Conservation (phyloP, 1,284 basidiomycete species). For the Boletus smithii region DNA sequence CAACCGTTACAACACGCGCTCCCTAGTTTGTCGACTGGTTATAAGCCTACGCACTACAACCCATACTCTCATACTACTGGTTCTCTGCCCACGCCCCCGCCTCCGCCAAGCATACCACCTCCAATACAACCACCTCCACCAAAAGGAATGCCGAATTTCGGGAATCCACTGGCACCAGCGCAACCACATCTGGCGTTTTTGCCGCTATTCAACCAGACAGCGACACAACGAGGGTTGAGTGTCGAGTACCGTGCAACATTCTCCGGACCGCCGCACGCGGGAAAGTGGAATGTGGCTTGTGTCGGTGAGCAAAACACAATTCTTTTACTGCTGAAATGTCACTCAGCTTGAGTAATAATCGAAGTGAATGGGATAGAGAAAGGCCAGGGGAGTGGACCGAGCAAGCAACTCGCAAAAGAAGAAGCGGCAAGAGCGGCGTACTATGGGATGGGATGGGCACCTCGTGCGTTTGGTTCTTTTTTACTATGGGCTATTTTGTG, state of each 20-base stretch:
- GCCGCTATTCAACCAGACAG: constrained; percentile 69
- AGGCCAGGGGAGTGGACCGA: constrained; percentile 56
- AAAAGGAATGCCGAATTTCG: constrained; percentile 27
- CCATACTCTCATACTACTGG: constrained; percentile 27
- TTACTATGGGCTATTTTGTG: background rate
- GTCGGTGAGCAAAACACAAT: constrained; percentile 42
- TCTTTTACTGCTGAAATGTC: background rate
- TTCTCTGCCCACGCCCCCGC: constrained; percentile 16
- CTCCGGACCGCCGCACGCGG: constrained; percentile 61
- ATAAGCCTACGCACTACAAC: constrained; percentile 31
- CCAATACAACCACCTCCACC: constrained; percentile 29
- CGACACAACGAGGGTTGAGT: constrained; percentile 56
- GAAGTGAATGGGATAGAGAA: constrained; percentile 68
- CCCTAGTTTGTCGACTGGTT: constrained; percentile 20
- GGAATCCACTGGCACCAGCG: constrained; percentile 56
- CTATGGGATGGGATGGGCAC: constrained; percentile 69
- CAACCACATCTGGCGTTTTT: constrained; percentile 59
- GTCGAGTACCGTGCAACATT: constrained; percentile 59
- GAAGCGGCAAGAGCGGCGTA: constrained; percentile 67
- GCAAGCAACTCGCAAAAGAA: constrained; percentile 72
- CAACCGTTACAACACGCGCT: constrained; percentile 33
- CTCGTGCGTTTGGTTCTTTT: constrained; percentile 25
- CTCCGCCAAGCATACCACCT: constrained; percentile 27
- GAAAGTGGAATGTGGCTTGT: constrained; percentile 62
- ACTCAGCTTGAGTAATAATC: constrained; percentile 11